A percentile compares a stretch with the other conserved stretches of the same genome.
Conservation (phyloP, 306 rosid species). For the Castanospermum australe region DNA sequence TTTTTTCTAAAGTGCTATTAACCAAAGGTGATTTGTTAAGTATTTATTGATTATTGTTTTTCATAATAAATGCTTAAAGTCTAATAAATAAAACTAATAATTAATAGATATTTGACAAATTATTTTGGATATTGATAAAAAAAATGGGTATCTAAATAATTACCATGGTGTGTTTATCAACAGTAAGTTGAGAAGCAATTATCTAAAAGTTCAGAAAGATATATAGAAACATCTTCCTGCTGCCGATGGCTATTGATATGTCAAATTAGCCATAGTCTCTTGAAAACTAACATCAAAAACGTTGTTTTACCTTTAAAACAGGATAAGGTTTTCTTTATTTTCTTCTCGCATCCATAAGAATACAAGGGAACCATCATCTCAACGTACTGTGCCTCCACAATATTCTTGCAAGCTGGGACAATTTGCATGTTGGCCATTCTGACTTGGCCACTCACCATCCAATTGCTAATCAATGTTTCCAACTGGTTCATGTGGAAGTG, state of each 20-base stretch:
- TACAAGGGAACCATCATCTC: constrained; percentile 94
- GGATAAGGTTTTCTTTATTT: constrained; percentile 70
- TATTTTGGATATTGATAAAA: too few relatives aligned
- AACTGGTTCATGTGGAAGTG: not conserved
- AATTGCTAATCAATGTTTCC: constrained; percentile 12
- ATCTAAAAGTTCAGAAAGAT: not conserved
- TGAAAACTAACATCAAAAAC: not conserved
- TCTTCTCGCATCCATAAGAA: constrained; percentile 84
- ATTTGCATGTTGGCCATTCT: constrained; percentile 74
- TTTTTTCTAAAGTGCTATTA: too few relatives aligned
- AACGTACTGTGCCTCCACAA: constrained; percentile 81
- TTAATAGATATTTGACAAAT: too few relatives aligned
- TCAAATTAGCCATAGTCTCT: not conserved
- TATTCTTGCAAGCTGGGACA: constrained; percentile 52
- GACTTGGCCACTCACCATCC: not conserved
- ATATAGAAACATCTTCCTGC: not conserved
- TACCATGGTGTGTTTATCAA: not conserved
- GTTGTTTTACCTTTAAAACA: constrained; percentile 62
- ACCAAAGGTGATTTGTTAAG: too few relatives aligned
- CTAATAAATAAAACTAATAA: too few relatives aligned
- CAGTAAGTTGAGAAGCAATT: not conserved
- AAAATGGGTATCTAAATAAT: too few relatives aligned
- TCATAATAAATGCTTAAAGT: too few relatives aligned
- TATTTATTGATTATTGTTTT: too few relatives aligned
- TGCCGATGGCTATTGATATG: too few relatives aligned